A percentile compares a stretch with the other conserved stretches of the same genome.
Conservation (phyloP, 208 protist genomes). For the Crithidia brevicula region DNA sequence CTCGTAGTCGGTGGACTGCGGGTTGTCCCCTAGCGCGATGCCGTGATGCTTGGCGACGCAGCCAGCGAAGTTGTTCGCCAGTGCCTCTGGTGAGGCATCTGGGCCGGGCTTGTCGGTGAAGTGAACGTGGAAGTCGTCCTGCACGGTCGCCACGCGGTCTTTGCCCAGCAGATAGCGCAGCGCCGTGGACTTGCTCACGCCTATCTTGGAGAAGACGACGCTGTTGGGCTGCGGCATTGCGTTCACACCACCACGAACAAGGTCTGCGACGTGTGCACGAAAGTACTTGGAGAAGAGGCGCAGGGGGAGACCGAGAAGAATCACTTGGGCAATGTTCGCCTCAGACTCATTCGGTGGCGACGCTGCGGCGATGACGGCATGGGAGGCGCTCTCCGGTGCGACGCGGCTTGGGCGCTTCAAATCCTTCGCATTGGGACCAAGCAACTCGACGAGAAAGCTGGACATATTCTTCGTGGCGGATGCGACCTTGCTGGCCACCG, state of each 20-base stretch:
- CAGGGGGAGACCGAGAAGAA: slow-evolving; percentile 81
- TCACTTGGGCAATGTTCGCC: slow-evolving; percentile 73
- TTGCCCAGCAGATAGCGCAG: slow-evolving; percentile 80
- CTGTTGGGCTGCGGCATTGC: slow-evolving; percentile 90
- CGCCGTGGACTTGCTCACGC: slow-evolving; percentile 86
- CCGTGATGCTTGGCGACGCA: slow-evolving; percentile 40
- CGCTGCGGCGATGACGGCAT: neutral
- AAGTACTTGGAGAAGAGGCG: slow-evolving; percentile 77
- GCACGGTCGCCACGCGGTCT: slow-evolving; percentile 26
- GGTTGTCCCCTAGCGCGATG: slow-evolving; percentile 84
- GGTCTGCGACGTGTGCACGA: slow-evolving; percentile 33
- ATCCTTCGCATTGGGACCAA: slow-evolving; percentile 15
- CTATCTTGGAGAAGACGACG: slow-evolving; percentile 85
- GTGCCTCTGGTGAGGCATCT: slow-evolving; percentile 3
- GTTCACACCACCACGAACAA: slow-evolving; percentile 61
- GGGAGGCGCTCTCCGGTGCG: neutral
- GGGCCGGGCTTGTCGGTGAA: slow-evolving; percentile 1
- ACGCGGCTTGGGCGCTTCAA: slow-evolving; percentile 9
- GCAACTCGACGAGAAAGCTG: slow-evolving; percentile 27
- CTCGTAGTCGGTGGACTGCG: slow-evolving; percentile 82
- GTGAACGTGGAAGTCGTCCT: slow-evolving; percentile 20
- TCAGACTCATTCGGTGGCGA: slow-evolving; percentile 1
- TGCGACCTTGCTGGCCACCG: slow-evolving; percentile 6
- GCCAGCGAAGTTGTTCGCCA: slow-evolving; percentile 30
- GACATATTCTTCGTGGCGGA: slow-evolving; percentile 13